Evolutionary conservation across 805 yeast genomes (phyloP), one percentile per base, ranked within the genome.

Genomic region (Yarrowia sp.): DNA sequence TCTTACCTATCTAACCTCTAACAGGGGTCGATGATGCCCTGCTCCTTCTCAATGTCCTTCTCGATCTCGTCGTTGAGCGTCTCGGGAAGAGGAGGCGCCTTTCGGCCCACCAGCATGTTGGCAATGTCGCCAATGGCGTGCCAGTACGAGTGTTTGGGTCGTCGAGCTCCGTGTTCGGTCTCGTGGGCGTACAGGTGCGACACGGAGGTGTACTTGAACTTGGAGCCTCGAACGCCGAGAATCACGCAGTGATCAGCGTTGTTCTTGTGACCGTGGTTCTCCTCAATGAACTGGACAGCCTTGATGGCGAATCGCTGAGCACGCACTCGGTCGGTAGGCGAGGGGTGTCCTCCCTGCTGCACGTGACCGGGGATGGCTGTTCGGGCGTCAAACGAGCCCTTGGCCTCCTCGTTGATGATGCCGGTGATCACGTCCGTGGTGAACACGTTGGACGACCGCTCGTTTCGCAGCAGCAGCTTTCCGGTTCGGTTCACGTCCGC

Each of bases 351-450:
- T 77, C 99, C 99, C 81, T 95, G 99, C 83, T 95, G 99, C 70
- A 94, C 95, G 77, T 94, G 98, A 40, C 99, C 99, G 36, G 99
- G 99, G 70, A 93, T 87, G 15, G 98, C 98, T 5, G 97, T 92
- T 78, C 96, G 89, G 16, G 95, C 89, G 75, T 93, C 98, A 77
- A 91, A 95, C 72, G 83, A 84, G 59, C 90, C 91, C 46, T 84
- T 79, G 43, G 92, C 88, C 74, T 91, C 93, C 75, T 89, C 90
- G 70, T 87, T 87, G 74, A 94, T 89, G 69, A 95, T 91, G 71
- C 90, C 88, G 15, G 97, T 92, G 74, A 95, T 84, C 70, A 91
- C 82, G 72, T 90, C 87, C 8, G 98, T 90, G 16, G 92, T 85
- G 80, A 90, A 91, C 16, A 92, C 91, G 59, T 85, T 81, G 1